Evolutionary conservation across 176 grass and related monocot species (phyloP).

Genomic region (Miscanthus lutarioriparius): DNA sequence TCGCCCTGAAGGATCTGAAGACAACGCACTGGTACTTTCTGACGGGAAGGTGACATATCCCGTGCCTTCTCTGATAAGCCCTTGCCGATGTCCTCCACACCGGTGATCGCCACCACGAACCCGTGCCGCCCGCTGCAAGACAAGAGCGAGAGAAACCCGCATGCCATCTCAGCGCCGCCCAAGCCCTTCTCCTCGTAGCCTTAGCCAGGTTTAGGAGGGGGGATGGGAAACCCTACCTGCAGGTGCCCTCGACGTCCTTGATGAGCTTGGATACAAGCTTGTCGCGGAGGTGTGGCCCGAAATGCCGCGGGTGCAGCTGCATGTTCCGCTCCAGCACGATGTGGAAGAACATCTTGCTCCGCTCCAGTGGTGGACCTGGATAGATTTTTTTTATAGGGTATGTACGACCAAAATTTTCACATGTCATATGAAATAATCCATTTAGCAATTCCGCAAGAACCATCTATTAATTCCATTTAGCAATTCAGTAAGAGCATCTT

Average conservation of each 20-base stretch:
- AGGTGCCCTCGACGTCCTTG: slow-evolving; percentile 99
- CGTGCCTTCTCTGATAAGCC: slow-evolving; percentile 94
- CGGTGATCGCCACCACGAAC: slow-evolving; percentile 97
- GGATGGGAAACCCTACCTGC: slow-evolving; percentile 55
- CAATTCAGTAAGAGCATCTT: too few relatives aligned
- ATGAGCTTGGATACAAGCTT: slow-evolving; percentile 98
- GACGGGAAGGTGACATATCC: slow-evolving; percentile 98
- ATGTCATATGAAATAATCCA: too few relatives aligned
- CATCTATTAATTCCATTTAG: too few relatives aligned
- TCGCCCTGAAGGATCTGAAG: slow-evolving; percentile 94
- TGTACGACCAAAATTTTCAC: too few relatives aligned
- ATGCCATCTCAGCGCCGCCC: not conserved
- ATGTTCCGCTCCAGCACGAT: slow-evolving; percentile 96
- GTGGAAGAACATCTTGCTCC: slow-evolving; percentile 87
- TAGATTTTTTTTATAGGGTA: too few relatives aligned
- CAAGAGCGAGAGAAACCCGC: not conserved
- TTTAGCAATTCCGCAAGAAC: too few relatives aligned
- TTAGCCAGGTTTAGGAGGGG: slow-evolving; percentile 18
- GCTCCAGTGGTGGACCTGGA: too few relatives aligned
- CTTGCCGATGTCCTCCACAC: slow-evolving; percentile 95
- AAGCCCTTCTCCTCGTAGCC: not conserved
- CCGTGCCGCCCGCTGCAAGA: slow-evolving; percentile 77
- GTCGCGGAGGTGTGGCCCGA: slow-evolving; percentile 89
- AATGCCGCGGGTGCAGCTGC: slow-evolving; percentile 96
- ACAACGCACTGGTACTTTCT: slow-evolving; percentile 98